Percentiles rank a stretch among this genome's conserved stretches.
These are phyloP conservation scores for Penicillium sp. DNA, from an alignment of 2,329 filamentous ascomycete genomes.

Conservation along the genomic window DNA sequence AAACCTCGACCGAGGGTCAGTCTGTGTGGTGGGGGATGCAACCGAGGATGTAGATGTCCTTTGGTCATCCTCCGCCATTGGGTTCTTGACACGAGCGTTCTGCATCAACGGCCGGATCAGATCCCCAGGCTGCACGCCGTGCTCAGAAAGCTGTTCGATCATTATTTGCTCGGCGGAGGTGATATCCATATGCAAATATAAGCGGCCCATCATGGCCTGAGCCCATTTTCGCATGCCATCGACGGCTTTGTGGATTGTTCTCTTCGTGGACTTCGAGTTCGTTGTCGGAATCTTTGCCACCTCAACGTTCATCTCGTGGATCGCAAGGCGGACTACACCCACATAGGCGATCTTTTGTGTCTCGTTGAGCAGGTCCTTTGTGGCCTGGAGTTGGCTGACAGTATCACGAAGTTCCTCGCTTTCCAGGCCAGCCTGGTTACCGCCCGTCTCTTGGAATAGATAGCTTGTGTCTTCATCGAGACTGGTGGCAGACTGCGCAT, in stretches of 20 bases:
- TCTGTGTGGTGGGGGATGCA: slow-evolving; percentile 25
- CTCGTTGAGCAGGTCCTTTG: slow-evolving; percentile 90
- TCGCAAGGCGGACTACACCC: slow-evolving; percentile 75
- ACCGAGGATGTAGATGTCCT: slow-evolving; percentile 39
- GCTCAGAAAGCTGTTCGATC: slow-evolving; percentile 93
- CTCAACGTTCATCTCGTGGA: slow-evolving; percentile 71
- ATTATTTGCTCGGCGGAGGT: slow-evolving; percentile 84
- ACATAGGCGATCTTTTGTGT: slow-evolving; percentile 96
- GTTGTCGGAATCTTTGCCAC: slow-evolving; percentile 56
- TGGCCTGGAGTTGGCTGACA: slow-evolving; percentile 86
- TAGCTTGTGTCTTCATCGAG: slow-evolving; percentile 97
- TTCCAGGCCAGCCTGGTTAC: slow-evolving; percentile 58
- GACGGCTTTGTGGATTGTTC: slow-evolving; percentile 57
- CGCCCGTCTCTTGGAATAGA: slow-evolving; percentile 72
- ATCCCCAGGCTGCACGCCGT: slow-evolving; percentile 81
- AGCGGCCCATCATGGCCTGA: slow-evolving; percentile 93
- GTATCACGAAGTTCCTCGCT: slow-evolving; percentile 84
- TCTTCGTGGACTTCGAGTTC: slow-evolving; percentile 64
- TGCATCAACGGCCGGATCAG: slow-evolving; percentile 82
- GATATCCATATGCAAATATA: slow-evolving; percentile 97
- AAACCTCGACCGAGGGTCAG: slow-evolving; percentile 25
- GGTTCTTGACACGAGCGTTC: slow-evolving; percentile 89
- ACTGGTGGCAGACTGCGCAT: slow-evolving; percentile 87
- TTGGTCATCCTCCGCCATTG: slow-evolving; percentile 59
- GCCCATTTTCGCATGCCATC: slow-evolving; percentile 93